These are phyloP conservation scores for Plectosphaerella cucumerina DNA, from an alignment of 2,329 filamentous ascomycete species.

Conservation along the genomic window DNA sequence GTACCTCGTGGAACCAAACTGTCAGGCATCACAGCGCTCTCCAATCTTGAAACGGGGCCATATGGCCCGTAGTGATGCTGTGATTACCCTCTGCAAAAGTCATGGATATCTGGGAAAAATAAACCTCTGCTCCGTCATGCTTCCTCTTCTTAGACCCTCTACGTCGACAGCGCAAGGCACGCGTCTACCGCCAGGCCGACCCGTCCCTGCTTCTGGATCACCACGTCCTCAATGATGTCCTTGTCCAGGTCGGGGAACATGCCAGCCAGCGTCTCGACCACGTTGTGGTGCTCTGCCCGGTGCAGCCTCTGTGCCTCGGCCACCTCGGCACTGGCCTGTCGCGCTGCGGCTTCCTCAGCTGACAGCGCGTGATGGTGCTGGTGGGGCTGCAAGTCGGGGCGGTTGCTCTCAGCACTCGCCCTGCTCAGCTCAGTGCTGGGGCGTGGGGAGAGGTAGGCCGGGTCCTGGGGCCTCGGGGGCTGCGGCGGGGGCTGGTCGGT, in stretches of 20 bases:
- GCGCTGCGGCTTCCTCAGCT: conserved; percentile 82
- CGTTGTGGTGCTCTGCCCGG: conserved; percentile 77
- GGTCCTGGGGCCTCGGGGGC: conserved; percentile 27
- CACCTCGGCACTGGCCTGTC: conserved; percentile 84
- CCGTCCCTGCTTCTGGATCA: conserved; percentile 90
- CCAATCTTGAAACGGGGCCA: no score
- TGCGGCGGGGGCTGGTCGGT: conserved; percentile 56
- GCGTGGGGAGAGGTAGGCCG: conserved; percentile 24
- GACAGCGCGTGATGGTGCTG: conserved; percentile 47
- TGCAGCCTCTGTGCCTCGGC: conserved; percentile 84
- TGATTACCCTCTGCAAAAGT: no score
- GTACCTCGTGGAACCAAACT: no score
- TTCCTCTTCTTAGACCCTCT: not conserved
- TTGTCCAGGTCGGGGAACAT: conserved; percentile 97
- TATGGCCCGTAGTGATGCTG: no score
- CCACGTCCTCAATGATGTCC: conserved; percentile 95
- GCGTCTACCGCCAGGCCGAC: conserved; percentile 84
- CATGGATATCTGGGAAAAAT: no score
- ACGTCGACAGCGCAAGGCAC: conserved; percentile 65
- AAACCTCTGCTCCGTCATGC: no score
- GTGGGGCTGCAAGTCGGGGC: conserved; percentile 20
- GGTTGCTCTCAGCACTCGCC: conserved; percentile 8
- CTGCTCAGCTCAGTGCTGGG: conserved; percentile 20
- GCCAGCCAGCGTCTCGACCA: conserved; percentile 88
- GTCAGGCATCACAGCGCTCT: no score